Evolutionary conservation across 2,329 filamentous ascomycete species (phyloP), one percentile per base, ranked within the genome.

Genomic region (Lachnellula subtilissima): DNA sequence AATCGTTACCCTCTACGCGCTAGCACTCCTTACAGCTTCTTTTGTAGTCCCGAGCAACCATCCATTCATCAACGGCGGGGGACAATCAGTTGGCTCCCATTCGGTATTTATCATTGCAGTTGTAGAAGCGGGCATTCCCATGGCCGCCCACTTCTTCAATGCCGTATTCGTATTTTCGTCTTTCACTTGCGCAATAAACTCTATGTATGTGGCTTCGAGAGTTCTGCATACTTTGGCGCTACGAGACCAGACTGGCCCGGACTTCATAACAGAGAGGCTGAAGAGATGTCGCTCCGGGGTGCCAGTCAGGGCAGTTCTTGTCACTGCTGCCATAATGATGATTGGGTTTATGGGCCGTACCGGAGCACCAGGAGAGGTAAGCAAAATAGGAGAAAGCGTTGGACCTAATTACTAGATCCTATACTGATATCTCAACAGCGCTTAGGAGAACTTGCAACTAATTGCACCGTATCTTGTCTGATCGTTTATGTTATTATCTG

Each of bases 401-500:
- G 6, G 42, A 19, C 12, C 15, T 19, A 42, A 4, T 25, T 9
- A 25, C 9, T 15, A 28, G n/a, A 15, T 19, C 14, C 15, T 6
- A 43, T 50, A 17, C 58, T 67, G 46, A 62, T 40, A 23, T 7
- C 15, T n/a, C 23, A 23, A 36, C 52, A 74, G 73, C 64, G 71
- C 36, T 58, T 75, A 28, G 65, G 66, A 17, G 72, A 74, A 55
- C 65, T 75, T 14, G 69, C 69, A 9, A 69, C 70, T 46, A 73
- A 73, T 48, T 72, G 68, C 52, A 71, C 71, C 1, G 70, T 72
- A 5, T 72, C 73, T 12, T 73, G 69, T 59, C 61, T 75, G n/a
- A 71, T 75, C 43, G 72, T 74, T 2, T 75, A 74, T 48, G 63
- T 66, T 19, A 68, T 69, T 14, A 73, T 75, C 15, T 75, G 72